Conservation (phyloP, 2,329 filamentous ascomycete species). For the Colletotrichum gloeosporioides region DNA sequence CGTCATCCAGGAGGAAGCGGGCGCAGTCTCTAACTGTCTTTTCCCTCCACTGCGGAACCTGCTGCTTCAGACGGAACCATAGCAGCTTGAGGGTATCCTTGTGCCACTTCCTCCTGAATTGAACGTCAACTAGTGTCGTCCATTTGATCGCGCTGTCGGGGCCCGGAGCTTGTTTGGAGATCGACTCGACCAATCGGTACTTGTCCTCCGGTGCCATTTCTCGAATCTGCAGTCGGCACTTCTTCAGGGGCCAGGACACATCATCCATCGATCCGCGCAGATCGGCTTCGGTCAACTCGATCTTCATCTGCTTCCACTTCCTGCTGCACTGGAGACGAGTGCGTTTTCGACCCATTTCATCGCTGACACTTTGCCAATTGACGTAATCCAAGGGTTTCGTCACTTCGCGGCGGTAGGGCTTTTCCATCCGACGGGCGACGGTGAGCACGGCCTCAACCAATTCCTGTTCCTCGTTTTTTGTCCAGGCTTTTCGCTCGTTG, state of each 20-base stretch:
- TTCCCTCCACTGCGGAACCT: conserved; percentile 34
- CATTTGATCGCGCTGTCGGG: conserved; percentile 54
- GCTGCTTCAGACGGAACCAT: conserved; percentile 43
- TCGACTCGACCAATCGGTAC: conserved; percentile 46
- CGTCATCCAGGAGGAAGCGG: conserved; percentile 36
- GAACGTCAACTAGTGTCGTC: conserved; percentile 46
- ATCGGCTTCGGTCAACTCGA: conserved; percentile 28
- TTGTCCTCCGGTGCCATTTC: conserved; percentile 51
- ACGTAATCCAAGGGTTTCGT: conserved; percentile 42
- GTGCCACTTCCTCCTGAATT: conserved; percentile 44
- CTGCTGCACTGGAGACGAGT: conserved; percentile 70
- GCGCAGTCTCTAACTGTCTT: conserved; percentile 40
- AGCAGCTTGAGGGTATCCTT: conserved; percentile 41
- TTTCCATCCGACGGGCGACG: conserved; percentile 54
- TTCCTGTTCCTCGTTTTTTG: conserved; percentile 60
- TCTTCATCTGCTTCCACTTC: conserved; percentile 64
- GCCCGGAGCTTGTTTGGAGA: conserved; percentile 44
- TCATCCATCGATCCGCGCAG: neutral
- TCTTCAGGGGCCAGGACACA: conserved; percentile 47
- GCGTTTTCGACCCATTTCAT: conserved; percentile 64
- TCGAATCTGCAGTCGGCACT: conserved; percentile 45
- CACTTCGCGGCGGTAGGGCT: neutral
- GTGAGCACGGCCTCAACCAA: conserved; percentile 59
- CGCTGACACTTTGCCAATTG: conserved; percentile 70
- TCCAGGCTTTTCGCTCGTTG: conserved; percentile 61